phyloP scores from a whole-genome alignment of 2,329 filamentous ascomycete genomes.

The Fusarium clavum region DNA sequence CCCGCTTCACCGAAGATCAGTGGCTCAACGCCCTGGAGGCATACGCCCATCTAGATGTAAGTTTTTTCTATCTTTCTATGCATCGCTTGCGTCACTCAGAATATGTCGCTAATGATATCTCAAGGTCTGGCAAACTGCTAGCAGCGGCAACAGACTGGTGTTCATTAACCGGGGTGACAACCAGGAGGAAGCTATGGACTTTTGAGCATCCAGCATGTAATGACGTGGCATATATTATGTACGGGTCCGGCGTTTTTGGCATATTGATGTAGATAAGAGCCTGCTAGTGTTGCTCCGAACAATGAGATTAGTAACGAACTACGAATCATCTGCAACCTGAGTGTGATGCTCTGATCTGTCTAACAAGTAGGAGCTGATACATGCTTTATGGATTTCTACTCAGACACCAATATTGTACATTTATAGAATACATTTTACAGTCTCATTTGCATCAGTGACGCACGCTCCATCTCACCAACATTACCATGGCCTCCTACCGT shows the following conservation, averaged over 20 bases:
- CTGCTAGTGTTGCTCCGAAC: conserved; percentile 29
- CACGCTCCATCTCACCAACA: conserved; percentile 86
- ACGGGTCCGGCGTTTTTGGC: conserved; percentile 50
- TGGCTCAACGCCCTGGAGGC: conserved; percentile 88
- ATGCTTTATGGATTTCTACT: conserved; percentile 31
- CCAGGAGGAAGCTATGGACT: conserved; percentile 61
- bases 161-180: conserved; percentile 68
- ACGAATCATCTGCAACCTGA: background rate
- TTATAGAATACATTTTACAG: conserved; percentile 52
- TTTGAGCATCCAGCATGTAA: conserved; percentile 40
- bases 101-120: conserved; percentile 52
- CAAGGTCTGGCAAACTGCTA: conserved; percentile 83
- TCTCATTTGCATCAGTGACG: conserved; percentile 62
- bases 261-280: conserved; percentile 41
- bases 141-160: conserved; percentile 75
- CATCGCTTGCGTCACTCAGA: background rate
- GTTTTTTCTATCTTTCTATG: conserved; percentile 56
- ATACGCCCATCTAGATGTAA: conserved; percentile 89
- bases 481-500: conserved; percentile 82
- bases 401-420: conserved; percentile 47
- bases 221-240: conserved; percentile 31
- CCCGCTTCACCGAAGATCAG: conserved; percentile 95
- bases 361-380: conserved; percentile 15
- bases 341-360: background rate
- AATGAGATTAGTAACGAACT: conserved; percentile 11